These are phyloP conservation scores for Rubia balearica DNA, from an alignment of 305 asterid species.

Conservation along the genomic window DNA sequence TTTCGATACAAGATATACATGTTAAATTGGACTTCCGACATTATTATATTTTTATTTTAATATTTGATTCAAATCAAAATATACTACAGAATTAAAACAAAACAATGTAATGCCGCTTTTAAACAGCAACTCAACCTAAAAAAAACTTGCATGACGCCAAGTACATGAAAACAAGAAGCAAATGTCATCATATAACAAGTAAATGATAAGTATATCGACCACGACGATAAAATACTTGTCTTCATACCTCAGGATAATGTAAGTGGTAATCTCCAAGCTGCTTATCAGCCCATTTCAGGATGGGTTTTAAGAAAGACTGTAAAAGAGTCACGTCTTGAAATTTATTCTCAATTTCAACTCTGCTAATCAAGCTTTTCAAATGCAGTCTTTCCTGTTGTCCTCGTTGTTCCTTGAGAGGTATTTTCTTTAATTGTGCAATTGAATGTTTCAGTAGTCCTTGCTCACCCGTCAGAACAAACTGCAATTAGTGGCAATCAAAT, in stretches of 20 bases:
- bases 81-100: background rate
- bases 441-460: slow-evolving; percentile 73
- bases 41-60: background rate
- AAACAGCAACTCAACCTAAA: background rate
- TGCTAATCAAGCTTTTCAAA: slow-evolving; percentile 80
- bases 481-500: slow-evolving; percentile 18
- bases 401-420: slow-evolving; percentile 91
- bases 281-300: slow-evolving; percentile 91
- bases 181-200: background rate
- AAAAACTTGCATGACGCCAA: background rate
- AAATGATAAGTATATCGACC: background rate
- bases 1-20: background rate
- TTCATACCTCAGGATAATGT: slow-evolving; percentile 70
- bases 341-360: slow-evolving; percentile 66
- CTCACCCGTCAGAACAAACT: slow-evolving; percentile 93
- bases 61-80: background rate
- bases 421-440: slow-evolving; percentile 77
- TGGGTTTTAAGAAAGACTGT: slow-evolving; percentile 79
- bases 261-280: slow-evolving; percentile 82
- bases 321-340: slow-evolving; percentile 69
- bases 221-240: slow-evolving; percentile 11
- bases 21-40: background rate
- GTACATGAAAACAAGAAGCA: background rate
- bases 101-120: background rate
- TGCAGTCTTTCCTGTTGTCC: slow-evolving; percentile 92